Percentiles rank a stretch among this genome's conserved stretches.
Conservation (phyloP, 768 basidiomycete genomes). For the Sporobolomyces phaffii region DNA sequence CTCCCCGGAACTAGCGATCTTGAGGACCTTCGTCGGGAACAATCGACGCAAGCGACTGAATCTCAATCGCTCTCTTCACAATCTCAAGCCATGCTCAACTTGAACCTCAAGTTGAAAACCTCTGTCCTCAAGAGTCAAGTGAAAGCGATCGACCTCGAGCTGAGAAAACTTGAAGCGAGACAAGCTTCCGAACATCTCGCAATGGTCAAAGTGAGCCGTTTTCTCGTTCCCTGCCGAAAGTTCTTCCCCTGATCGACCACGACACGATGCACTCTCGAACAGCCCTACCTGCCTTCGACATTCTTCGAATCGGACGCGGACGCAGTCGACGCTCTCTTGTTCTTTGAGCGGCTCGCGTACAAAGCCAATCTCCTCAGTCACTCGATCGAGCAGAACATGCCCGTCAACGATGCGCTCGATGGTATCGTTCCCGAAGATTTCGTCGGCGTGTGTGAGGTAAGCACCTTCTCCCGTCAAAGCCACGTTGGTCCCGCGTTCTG, state of each 20-base stretch:
- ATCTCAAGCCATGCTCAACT: conserved; percentile 84
- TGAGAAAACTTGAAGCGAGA: conserved; percentile 73
- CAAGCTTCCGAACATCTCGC: conserved; percentile 72
- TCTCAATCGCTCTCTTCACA: conserved; percentile 77
- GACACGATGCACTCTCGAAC: too few relatives aligned
- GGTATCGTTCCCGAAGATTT: conserved; percentile 72
- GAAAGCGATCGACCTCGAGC: conserved; percentile 78
- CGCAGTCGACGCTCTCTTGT: conserved; percentile 79
- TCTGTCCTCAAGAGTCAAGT: conserved; percentile 85
- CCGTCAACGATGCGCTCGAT: conserved; percentile 76
- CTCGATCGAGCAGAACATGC: conserved; percentile 73
- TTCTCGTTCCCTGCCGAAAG: too few relatives aligned
- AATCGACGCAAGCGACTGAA: conserved; percentile 74
- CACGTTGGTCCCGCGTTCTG: background rate
- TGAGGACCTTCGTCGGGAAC: conserved; percentile 72
- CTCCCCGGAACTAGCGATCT: too few relatives aligned
- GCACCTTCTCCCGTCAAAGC: too few relatives aligned
- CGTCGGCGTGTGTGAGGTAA: conserved; percentile 89
- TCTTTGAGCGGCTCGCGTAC: conserved; percentile 80
- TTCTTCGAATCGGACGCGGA: conserved; percentile 85
- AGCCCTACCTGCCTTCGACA: conserved; percentile 86
- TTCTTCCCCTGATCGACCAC: too few relatives aligned
- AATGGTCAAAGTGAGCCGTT: conserved; percentile 65
- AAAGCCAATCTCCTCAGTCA: conserved; percentile 82
- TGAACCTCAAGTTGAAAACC: conserved; percentile 90